Evolutionary conservation across 331 rosid genomes (phyloP).

Genomic region (Acacia concinna): DNA sequence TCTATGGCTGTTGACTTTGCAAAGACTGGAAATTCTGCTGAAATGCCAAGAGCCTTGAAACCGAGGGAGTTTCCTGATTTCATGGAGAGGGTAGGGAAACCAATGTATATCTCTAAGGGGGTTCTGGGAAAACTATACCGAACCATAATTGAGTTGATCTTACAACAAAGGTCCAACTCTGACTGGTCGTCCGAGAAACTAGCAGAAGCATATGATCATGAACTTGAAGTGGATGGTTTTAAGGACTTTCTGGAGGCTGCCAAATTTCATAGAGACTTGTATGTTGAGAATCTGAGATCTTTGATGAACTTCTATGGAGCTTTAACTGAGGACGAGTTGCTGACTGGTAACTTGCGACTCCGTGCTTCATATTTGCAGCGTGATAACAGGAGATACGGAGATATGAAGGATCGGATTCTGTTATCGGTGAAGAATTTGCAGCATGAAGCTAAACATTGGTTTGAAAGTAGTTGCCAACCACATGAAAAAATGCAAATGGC

Average conservation of each 20-base stretch:
- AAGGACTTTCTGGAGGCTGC: constrained; percentile 59
- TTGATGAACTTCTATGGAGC: constrained; percentile 68
- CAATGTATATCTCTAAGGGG: constrained; percentile 68
- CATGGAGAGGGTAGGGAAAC: constrained; percentile 81
- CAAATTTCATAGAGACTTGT: constrained; percentile 56
- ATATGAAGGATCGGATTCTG: constrained; percentile 77
- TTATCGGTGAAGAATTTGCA: constrained; percentile 58
- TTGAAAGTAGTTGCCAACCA: constrained; percentile 55
- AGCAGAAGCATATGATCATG: constrained; percentile 55
- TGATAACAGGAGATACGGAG: constrained; percentile 73
- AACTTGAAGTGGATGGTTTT: constrained; percentile 68
- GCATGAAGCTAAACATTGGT: constrained; percentile 69
- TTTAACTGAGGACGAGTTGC: constrained; percentile 70
- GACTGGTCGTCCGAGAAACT: constrained; percentile 56
- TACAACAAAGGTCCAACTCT: constrained; percentile 36
- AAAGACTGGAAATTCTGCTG: constrained; percentile 95
- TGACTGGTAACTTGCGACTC: constrained; percentile 65
- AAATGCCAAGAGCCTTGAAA: constrained; percentile 72
- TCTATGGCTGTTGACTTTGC: constrained; percentile 99
- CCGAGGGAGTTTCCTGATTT: constrained; percentile 87
- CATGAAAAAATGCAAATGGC: constrained; percentile 54
- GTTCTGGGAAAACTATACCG: constrained; percentile 77
- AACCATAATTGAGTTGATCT: constrained; percentile 38
- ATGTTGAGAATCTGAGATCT: constrained; percentile 56
- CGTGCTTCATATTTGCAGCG: constrained; percentile 81